Evolutionary conservation across 2,329 filamentous ascomycete genomes (phyloP).

Genomic region (Mycocentrospora acerina): DNA sequence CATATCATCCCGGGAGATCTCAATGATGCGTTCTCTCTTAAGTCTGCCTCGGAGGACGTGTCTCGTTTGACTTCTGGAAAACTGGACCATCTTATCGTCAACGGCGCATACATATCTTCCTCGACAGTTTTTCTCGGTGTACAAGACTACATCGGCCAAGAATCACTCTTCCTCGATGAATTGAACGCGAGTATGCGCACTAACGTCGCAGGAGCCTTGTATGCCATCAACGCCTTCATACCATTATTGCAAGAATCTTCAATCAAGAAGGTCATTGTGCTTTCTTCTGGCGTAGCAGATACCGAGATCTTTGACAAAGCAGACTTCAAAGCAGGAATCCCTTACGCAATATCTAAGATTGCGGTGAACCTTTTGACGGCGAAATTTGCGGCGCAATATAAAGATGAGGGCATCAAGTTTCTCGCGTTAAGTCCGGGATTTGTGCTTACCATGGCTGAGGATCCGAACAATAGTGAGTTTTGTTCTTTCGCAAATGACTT

Average conservation of each 20-base stretch:
- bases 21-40: slow-evolving; percentile 7
- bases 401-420: slow-evolving; percentile 31
- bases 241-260: slow-evolving; percentile 53
- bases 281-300: slow-evolving; percentile 47
- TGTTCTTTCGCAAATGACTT: no score
- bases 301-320: slow-evolving; percentile 43
- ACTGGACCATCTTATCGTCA: slow-evolving; percentile 16
- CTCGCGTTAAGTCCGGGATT: slow-evolving; percentile 39
- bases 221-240: slow-evolving; percentile 55
- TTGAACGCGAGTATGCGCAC: no score
- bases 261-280: slow-evolving; percentile 56
- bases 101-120: no score
- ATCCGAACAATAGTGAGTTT: no score
- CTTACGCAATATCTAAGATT: slow-evolving; percentile 53
- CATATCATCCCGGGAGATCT: slow-evolving; percentile 13
- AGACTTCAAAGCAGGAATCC: slow-evolving; percentile 38
- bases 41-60: slow-evolving; percentile 10
- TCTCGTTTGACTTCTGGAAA: slow-evolving; percentile 10
- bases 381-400: slow-evolving; percentile 50
- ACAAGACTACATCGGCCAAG: no score
- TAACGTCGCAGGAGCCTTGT: slow-evolving; percentile 55
- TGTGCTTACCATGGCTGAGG: slow-evolving; percentile 25
- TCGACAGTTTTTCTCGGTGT: no score
- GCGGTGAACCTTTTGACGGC: slow-evolving; percentile 54
- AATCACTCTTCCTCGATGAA: no score